phyloP scores from a whole-genome alignment of 768 basidiomycete species.

The Leccinum truebloodii region DNA sequence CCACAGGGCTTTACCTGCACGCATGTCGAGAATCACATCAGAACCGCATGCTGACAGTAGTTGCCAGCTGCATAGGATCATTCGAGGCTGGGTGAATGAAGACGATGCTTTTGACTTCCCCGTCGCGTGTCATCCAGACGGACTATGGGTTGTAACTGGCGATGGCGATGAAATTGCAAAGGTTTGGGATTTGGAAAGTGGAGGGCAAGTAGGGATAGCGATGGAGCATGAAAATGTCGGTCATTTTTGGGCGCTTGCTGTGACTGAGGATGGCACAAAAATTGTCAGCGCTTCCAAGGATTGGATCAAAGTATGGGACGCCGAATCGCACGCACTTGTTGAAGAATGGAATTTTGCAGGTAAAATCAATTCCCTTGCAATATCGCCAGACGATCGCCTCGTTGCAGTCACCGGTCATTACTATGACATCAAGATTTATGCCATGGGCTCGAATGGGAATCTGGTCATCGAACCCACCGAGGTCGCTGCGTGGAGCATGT shows the following conservation, averaged over 20 bases:
- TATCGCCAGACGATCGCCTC: neutral
- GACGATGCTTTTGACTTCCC: too few species aligned
- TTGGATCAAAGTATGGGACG: neutral
- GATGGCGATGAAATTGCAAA: neutral
- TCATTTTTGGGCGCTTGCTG: neutral
- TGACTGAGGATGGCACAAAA: neutral
- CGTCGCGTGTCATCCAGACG: too few species aligned
- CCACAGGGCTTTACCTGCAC: too few species aligned
- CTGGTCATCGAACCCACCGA: too few species aligned
- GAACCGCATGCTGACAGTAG: too few species aligned
- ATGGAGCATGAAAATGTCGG: neutral
- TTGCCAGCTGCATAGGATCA: too few species aligned
- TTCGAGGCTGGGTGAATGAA: too few species aligned
- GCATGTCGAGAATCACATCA: too few species aligned
- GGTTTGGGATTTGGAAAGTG: conserved; percentile 8
- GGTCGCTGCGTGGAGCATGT: neutral
- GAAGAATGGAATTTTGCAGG: neutral
- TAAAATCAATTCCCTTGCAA: neutral
- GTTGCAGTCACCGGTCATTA: neutral
- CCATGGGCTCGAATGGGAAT: neutral
- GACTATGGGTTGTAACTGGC: conserved; percentile 5
- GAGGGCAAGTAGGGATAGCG: neutral
- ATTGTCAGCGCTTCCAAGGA: neutral
- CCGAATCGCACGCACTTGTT: neutral
- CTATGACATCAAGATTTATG: too few species aligned